Evolutionary conservation across 1,284 basidiomycete species (phyloP), one percentile per base, ranked within the genome.

Genomic region (Xanthoconium separans): DNA sequence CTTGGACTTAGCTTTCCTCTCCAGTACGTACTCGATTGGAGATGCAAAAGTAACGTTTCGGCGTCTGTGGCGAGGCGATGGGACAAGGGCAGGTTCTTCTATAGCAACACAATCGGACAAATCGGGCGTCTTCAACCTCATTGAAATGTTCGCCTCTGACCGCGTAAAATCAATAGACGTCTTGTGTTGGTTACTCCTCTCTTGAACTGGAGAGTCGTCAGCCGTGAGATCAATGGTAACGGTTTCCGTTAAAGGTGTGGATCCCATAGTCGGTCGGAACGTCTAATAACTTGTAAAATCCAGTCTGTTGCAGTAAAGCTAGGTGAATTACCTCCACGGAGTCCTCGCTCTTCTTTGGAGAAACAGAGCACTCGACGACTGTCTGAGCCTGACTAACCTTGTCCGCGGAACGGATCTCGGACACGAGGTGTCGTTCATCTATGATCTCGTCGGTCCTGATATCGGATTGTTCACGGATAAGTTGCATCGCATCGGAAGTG

Each of bases 41-140:
- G 66, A 71, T 27, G 69, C 66, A 50, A 68, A 68, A 5, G 68
- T 62, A 39, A 71, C 66, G 33, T 40, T 69, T 52, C 61, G 58
- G 10, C 50, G 57, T 41, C 51, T 61, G 29, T 30, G 58, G 34
- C 47, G 63, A 36, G 53, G 44, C 13, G 54, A 34, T 24, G 31
- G 11, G n/a, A 22, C 18, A 44, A 47, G 34, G 18, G 37, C 12
- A 24, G 43, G 27, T 20, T 57, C 51, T 43, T 54, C 42, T 34
- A 20, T n/a, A 45, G 30, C 12, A 29, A 46, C n/a, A 31, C 6
- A 15, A 18, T 46, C 24, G 10, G 44, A 20, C 22, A 45, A 47
- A 24, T 47, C 24, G 16, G 49, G 43, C 39, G 33, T 44, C 40
- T 36, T 10, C 12, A 41, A 22, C 11, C 39, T 50, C 18, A 34